These are phyloP conservation scores for Tuctoria greenei DNA, from an alignment of 176 grass and related monocot species.

Conservation along the genomic window DNA sequence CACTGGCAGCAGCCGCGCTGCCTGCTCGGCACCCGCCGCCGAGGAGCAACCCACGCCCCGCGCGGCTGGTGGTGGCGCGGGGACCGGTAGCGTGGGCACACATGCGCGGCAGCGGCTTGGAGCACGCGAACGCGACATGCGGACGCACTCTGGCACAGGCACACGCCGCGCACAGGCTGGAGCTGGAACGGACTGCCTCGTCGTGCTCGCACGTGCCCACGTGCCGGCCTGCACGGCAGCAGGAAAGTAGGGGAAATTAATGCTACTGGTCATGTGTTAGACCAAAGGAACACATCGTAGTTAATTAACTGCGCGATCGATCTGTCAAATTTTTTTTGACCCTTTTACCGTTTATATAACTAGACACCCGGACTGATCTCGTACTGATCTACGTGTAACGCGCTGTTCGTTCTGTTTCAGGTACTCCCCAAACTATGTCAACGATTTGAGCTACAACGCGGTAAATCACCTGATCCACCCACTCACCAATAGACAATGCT, in stretches of 20 bases:
- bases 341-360: background rate
- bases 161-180: conserved; percentile 37
- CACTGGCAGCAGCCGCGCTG: too few species aligned
- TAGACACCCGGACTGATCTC: background rate
- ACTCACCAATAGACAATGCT: background rate
- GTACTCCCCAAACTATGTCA: conserved; percentile 82
- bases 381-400: background rate
- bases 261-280: background rate
- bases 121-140: conserved; percentile 21
- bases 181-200: conserved; percentile 57
- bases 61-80: conserved; percentile 1
- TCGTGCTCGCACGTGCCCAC: conserved; percentile 73
- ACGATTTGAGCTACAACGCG: conserved; percentile 77
- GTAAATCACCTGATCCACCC: conserved; percentile 36
- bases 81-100: conserved; percentile 46
- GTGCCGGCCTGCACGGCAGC: conserved; percentile 48
- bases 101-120: conserved; percentile 30
- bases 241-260: background rate
- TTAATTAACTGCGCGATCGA: background rate
- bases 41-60: background rate
- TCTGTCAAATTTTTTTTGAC: background rate
- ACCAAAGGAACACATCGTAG: too few species aligned
- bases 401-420: conserved; percentile 33
- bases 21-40: background rate
- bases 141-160: background rate